Evolutionary conservation across 1,139 yeast genomes (phyloP).

Genomic region (Nematodospora anomalae): DNA sequence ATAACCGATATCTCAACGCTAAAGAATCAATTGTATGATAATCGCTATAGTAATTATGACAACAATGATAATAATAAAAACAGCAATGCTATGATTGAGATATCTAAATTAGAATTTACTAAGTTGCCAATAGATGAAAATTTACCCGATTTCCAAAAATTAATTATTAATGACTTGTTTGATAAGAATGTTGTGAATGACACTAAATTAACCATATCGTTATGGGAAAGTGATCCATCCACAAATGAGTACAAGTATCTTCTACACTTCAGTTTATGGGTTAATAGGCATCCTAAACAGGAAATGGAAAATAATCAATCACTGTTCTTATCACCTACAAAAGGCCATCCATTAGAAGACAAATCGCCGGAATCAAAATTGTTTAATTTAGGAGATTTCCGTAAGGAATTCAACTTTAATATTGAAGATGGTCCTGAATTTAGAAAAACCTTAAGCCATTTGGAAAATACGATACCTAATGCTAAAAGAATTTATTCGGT

Average conservation of each 20-base stretch:
- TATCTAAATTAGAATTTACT: constrained; percentile 30
- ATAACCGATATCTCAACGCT: constrained; percentile 9
- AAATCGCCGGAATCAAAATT: constrained; percentile 9
- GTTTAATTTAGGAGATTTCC: constrained; percentile 21
- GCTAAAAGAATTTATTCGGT: constrained; percentile 42
- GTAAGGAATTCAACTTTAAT: constrained; percentile 33
- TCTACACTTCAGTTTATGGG: constrained; percentile 33
- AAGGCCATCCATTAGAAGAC: constrained; percentile 9
- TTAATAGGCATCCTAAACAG: constrained; percentile 18
- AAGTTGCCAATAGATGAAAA: constrained; percentile 28
- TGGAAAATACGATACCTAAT: constrained; percentile 54
- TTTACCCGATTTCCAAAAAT: constrained; percentile 22
- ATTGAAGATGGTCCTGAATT: constrained; percentile 77
- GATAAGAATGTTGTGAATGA: constrained; percentile 19
- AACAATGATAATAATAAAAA: constrained; percentile 6
- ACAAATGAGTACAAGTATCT: constrained; percentile 21
- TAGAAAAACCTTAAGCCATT: constrained; percentile 52
- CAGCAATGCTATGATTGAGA: constrained; percentile 12
- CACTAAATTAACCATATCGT: constrained; percentile 26
- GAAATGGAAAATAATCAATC: constrained; percentile 2
- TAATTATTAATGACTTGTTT: constrained; percentile 35
- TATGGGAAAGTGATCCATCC: constrained; percentile 28
- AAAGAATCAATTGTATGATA: constrained; percentile 8
- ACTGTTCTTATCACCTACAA: constrained; percentile 7
- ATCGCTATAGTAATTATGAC: too few species aligned